Evolutionary conservation across 2,329 filamentous ascomycete species (phyloP).

Genomic region (Pseudocercospora fuligena): DNA sequence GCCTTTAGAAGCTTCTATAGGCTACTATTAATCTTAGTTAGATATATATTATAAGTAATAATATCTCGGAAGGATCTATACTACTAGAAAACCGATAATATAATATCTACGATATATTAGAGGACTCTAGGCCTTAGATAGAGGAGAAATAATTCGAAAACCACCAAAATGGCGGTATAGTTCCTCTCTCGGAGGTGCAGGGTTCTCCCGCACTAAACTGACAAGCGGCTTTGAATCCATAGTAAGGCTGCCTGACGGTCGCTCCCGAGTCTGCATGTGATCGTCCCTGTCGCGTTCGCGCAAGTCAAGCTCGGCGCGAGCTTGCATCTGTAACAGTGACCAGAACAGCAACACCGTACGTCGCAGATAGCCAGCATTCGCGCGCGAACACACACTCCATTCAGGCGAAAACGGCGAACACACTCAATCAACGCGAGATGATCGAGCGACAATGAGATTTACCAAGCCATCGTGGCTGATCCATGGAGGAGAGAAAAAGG

Average conservation of each 20-base stretch:
- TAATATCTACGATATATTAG: too few relatives aligned
- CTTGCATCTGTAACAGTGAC: not conserved
- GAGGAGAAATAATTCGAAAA: too few relatives aligned
- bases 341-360: not conserved
- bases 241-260: too few relatives aligned
- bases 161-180: too few relatives aligned
- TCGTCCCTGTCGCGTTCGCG: not conserved
- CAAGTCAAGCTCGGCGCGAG: not conserved
- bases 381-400: not conserved
- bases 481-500: slow-evolving; percentile 95
- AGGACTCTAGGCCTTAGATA: too few relatives aligned
- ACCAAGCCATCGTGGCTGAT: slow-evolving; percentile 96
- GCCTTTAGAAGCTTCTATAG: not conserved
- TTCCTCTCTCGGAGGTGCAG: too few relatives aligned
- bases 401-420: not conserved
- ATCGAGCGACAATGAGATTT: slow-evolving; percentile 55
- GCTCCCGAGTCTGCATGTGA: not conserved
- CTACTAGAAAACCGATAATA: too few relatives aligned
- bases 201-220: too few relatives aligned
- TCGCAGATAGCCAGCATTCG: not conserved
- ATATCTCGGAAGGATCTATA: too few relatives aligned
- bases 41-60: too few relatives aligned
- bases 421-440: slow-evolving; percentile 4
- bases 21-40: too few relatives aligned
- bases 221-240: too few relatives aligned